These are phyloP conservation scores for Coniferiporia sulphurascens DNA, from an alignment of 1,284 basidiomycete species.

Conservation along the genomic window DNA sequence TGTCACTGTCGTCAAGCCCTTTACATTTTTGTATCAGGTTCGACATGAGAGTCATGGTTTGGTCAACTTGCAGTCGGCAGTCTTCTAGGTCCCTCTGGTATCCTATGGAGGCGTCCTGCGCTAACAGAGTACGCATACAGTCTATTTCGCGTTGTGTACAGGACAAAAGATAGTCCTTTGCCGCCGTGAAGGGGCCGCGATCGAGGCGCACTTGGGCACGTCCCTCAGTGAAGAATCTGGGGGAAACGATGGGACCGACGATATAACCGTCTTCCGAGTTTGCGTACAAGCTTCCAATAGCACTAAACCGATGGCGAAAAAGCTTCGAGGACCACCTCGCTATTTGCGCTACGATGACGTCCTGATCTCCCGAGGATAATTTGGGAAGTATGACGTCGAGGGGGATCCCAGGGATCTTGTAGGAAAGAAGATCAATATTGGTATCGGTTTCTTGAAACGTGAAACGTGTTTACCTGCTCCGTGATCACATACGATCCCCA, in stretches of 20 bases:
- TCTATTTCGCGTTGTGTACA: conserved; percentile 34
- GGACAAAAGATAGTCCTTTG: conserved; percentile 29
- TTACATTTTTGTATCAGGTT: conserved; percentile 27
- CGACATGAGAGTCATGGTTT: conserved; percentile 27
- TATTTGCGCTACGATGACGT: conserved; percentile 26
- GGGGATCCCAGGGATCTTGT: conserved; percentile 27
- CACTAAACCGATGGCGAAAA: conserved; percentile 25
- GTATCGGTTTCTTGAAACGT: neutral
- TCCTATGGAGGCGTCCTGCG: conserved; percentile 28
- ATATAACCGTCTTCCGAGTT: conserved; percentile 15
- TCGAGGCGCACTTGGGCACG: conserved; percentile 28
- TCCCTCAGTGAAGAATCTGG: conserved; percentile 28
- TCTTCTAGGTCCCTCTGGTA: conserved; percentile 31
- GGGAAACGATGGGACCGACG: conserved; percentile 27
- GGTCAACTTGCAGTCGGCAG: conserved; percentile 28
- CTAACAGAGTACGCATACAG: conserved; percentile 27
- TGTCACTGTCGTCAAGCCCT: conserved; percentile 31
- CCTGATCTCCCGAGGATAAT: conserved; percentile 25
- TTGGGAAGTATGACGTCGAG: conserved; percentile 27
- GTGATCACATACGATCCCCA: conserved; percentile 24
- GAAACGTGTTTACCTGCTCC: conserved; percentile 25
- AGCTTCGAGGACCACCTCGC: conserved; percentile 29
- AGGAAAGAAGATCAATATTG: neutral
- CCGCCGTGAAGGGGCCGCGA: conserved; percentile 29
- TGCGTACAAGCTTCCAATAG: conserved; percentile 28